Evolutionary conservation across 805 yeast genomes (phyloP), one percentile per base, ranked within the genome.

Genomic region (Monosporozyma solicola): DNA sequence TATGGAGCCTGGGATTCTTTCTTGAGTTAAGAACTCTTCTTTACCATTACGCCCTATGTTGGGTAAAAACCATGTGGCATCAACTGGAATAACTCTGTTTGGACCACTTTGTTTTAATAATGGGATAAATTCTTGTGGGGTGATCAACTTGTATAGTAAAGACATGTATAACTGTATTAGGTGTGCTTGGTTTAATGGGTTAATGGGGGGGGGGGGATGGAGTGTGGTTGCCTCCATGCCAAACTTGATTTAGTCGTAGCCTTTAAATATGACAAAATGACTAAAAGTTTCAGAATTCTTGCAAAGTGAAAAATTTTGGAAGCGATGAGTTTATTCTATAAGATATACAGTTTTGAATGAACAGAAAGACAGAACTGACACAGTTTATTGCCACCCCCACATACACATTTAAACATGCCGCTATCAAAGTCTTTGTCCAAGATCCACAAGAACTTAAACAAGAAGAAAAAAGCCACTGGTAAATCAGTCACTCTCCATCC

Each of bases 61-160:
- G 48, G 98, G 97, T 80, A 92, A 77, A 68, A 83, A 89, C 97
- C 98, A 94, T 0, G 97, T 83, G 4, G 95, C 82, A 67, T 92
- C 99, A 22, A 92, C 72, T 0, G 96, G 84, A 10, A 85, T 55
- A 25, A 75, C 68, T 47, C 77, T 64, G 13, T 57, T 41, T 15
- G 31, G 24, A 25, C 32, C 57, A 4, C 59, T 55, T 48, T 64
- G 62, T 45, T 58, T 58, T 10, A 54, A 53, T n/a, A 63, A 47
- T 16, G 61, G 62, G 1, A 52, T 50, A 46, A 63, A 66, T 1
- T 54, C 59, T 46, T 59, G 59, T 16, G 72, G 71, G 10, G 67
- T 53, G 3, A 67, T 53, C 22, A 69, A 50, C 47, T 69, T 63
- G 51, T 54, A 65, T 50, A 50, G n/a, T 13, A 48, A 24, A 4